Percentiles rank a stretch among this genome's conserved stretches.
Evolutionary conservation across 2,329 filamentous ascomycete genomes (phyloP).

Genomic region (Trichoderma lentiforme): DNA sequence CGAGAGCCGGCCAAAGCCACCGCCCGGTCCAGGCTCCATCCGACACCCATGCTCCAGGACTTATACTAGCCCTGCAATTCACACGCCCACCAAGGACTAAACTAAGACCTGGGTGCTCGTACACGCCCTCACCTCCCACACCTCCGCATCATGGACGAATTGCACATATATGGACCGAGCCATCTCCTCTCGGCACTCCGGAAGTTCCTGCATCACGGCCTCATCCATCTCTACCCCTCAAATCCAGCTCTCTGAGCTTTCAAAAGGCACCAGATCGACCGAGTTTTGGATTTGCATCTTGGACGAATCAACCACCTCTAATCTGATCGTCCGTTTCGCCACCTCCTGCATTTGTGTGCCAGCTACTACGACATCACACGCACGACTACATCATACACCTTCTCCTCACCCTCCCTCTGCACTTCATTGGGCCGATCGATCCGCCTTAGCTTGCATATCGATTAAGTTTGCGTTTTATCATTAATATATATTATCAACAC

Average conservation of each 20-base stretch:
- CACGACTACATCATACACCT: slow-evolving; percentile 17
- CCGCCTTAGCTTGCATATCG: slow-evolving; percentile 9
- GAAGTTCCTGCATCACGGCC: slow-evolving; percentile 4
- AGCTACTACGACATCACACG: slow-evolving; percentile 9
- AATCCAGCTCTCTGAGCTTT: neutral
- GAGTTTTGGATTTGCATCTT: neutral
- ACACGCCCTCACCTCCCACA: slow-evolving; percentile 7
- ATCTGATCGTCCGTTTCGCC: neutral
- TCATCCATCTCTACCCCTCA: neutral
- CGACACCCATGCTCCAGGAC: slow-evolving; percentile 6
- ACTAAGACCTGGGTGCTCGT: neutral
- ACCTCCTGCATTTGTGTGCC: neutral
- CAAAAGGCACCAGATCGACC: neutral
- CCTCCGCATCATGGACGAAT: slow-evolving; percentile 7
- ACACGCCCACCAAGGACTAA: neutral
- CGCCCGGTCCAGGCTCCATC: slow-evolving; percentile 17
- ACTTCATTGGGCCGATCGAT: slow-evolving; percentile 9
- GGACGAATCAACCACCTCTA: neutral
- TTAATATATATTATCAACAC: slow-evolving; percentile 9
- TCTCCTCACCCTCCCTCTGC: slow-evolving; percentile 3
- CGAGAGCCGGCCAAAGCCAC: slow-evolving; percentile 13
- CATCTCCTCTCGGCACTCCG: slow-evolving; percentile 12
- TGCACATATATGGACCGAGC: slow-evolving; percentile 12
- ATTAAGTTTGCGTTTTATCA: slow-evolving; percentile 2
- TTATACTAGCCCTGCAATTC: neutral